Evolutionary conservation across 129 eudicot species (phyloP), one percentile per base, ranked within the genome.

Genomic region (Rutidosis leptorrhynchoides): DNA sequence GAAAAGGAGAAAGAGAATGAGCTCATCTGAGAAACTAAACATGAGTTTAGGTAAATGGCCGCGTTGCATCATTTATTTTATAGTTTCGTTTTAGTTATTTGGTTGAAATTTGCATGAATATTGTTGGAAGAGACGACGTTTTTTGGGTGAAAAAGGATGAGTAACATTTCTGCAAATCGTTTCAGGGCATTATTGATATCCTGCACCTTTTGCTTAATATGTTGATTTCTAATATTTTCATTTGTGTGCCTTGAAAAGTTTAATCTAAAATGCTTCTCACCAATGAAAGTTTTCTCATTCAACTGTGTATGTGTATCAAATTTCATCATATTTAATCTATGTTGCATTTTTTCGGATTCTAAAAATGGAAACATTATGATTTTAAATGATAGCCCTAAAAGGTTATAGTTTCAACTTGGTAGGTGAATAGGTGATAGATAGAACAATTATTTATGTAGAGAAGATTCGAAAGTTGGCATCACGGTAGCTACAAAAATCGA

Each of bases 21-120:
- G 7, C 61, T 77, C 58, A 66, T 80, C 86, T 0, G 83, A 77
- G 72, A 83, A 79, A 68, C 83, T 67, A 25, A 81, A 73, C 85
- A 58, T 52, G 80, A 72, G 64, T 67, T 64, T 73, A 77, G 95
- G 92, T 90, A 70, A 72, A 67, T 40, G 55, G 55, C 40, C 40
- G 40, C 8, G 55, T n/a, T 3, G 55, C 55, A 23, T 43, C 49
- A 29, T 51, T 67, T 49, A 21, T 17, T 65, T 65, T 65, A 51
- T 65, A 17, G 12, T 46, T 48, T 51, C 28, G 27, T 58, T 29
- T 28, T 23, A 19, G 20, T 6, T 49, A 20, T 12, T 51, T 67
- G 11, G 54, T 42, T 15, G 42, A 7, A 8, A 22, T 30, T 21
- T 11, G 11, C 6, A 27, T 42, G n/a, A 40, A 40, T 40, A 40